Percentiles rank a stretch among this genome's conserved stretches.
These are phyloP conservation scores for Themeda triandra DNA, from an alignment of 176 grass and related monocot species.

Conservation along the genomic window DNA sequence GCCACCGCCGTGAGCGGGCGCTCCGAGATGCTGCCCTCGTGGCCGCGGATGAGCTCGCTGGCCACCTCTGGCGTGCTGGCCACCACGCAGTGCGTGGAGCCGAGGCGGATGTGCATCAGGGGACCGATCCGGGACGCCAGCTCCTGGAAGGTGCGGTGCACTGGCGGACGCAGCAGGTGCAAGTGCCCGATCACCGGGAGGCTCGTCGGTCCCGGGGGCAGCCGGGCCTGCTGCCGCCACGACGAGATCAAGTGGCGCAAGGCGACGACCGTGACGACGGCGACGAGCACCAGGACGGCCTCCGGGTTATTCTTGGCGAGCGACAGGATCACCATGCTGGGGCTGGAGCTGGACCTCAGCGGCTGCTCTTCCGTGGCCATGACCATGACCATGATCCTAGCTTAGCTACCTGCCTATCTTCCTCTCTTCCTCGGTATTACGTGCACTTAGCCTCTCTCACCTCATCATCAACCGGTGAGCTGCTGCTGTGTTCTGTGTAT, in stretches of 20 bases:
- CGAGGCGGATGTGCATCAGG: slow-evolving; percentile 49
- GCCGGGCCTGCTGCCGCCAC: not conserved
- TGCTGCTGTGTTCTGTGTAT: no score
- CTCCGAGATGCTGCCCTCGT: slow-evolving; percentile 59
- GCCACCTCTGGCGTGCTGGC: slow-evolving; percentile 43
- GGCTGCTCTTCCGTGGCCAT: no score
- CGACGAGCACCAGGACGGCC: not conserved
- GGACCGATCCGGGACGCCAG: slow-evolving; percentile 33
- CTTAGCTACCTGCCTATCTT: no score
- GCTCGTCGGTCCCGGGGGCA: slow-evolving; percentile 47
- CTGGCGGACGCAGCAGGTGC: slow-evolving; percentile 52
- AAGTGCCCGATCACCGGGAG: slow-evolving; percentile 78
- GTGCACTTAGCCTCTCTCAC: no score
- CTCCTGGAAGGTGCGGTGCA: slow-evolving; percentile 52
- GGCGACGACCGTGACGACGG: not conserved
- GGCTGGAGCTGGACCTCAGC: no score
- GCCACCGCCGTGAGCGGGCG: slow-evolving; percentile 47
- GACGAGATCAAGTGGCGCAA: not conserved
- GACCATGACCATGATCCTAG: no score
- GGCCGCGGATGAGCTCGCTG: slow-evolving; percentile 35
- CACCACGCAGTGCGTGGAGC: slow-evolving; percentile 47
- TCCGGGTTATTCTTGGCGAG: not conserved
- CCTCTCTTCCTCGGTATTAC: no score
- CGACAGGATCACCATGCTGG: not conserved
- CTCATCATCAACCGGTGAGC: no score